A percentile compares a stretch with the other conserved stretches of the same genome.
phyloP scores from a whole-genome alignment of 225 moss, liverwort and hornwort genomes.

The Takakia lepidozioides region DNA sequence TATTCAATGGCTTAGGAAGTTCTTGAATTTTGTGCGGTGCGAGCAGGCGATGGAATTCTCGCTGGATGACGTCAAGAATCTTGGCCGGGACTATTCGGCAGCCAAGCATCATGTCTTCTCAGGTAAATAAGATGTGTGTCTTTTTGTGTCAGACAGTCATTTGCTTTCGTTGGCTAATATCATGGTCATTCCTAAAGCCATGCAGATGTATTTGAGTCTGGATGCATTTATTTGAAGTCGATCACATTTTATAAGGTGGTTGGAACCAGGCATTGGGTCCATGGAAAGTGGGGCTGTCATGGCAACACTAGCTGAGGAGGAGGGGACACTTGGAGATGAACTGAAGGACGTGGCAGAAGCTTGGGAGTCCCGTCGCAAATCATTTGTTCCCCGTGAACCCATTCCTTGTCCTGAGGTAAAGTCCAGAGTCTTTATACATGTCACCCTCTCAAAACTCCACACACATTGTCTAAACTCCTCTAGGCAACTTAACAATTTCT shows the following conservation, averaged over 20 bases:
- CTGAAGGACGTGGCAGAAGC: slow-evolving; percentile 17
- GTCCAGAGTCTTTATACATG: no score
- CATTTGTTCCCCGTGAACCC: not conserved
- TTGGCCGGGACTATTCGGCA: slow-evolving; percentile 38
- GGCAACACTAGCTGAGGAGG: not conserved
- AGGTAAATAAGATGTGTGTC: no score
- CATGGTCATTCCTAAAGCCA: no score
- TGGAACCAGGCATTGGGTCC: slow-evolving; percentile 21
- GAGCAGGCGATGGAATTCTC: slow-evolving; percentile 24
- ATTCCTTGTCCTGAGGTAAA: not conserved
- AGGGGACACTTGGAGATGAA: slow-evolving; percentile 26
- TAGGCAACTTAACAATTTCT: no score
- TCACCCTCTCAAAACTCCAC: no score
- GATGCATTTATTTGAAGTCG: no score
- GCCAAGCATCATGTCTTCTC: slow-evolving; percentile 46
- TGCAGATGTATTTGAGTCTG: no score
- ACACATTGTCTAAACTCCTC: no score
- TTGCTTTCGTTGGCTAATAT: no score
- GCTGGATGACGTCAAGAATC: slow-evolving; percentile 19
- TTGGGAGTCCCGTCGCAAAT: slow-evolving; percentile 45
- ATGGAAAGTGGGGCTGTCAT: slow-evolving; percentile 3
- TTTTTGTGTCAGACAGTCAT: no score
- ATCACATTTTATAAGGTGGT: no score
- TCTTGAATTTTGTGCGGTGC: not conserved
- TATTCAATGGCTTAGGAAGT: no score